Base-by-base conservation (phyloP, 768 basidiomycete genomes). In the Psilocybe subaeruginosa region DNA sequence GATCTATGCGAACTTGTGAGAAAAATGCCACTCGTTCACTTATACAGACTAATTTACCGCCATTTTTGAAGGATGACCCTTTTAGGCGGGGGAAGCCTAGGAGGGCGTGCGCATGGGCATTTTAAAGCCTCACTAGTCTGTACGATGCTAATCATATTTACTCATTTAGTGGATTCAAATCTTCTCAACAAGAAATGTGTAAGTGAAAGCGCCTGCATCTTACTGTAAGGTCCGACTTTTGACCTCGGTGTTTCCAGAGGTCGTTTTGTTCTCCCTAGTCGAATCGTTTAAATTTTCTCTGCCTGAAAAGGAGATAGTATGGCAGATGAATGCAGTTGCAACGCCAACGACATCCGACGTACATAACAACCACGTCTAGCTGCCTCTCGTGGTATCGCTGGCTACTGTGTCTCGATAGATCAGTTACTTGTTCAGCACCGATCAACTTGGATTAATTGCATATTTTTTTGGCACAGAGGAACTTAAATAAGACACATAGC, bases 111-210 rank as follows among this genome's bases (percentile, higher is more conserved):
- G 14, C 2, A 12, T 43, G n/a, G 14, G 41, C 41, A 37, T 54
- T 54, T 50, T 27, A 6, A 2, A 50, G 16, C 48, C 30, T 19
- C 23, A 1, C 5, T 9, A 16, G 23, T 23, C 46, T 7, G 30
- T n/a, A 31, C n/a, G 33, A 11, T 47, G n/a, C 52, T 64, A 31
- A 80, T 16, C 11, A 11, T 9, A 43, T 16, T n/a, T 78, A 2
- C 80, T 79, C 65, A 60, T 77, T 8, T 6, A 63, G 62, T 47
- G 62, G 54, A 7, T 63, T 63, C 72, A 82, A 83, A 65, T 83
- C 84, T 70, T 76, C 81, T 2, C 78, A 83, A 61, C 69, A 83
- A 4, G 82, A 83, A 65, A 80, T 82, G 71, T 82, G 82, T 83
- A 60, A 17, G 78, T 70, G 14, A 35, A 55, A 17, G 8, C 5